A percentile compares a stretch with the other conserved stretches of the same genome.
Conservation (phyloP, 2,329 filamentous ascomycete genomes). For the Chaetomiaceae sp. region DNA sequence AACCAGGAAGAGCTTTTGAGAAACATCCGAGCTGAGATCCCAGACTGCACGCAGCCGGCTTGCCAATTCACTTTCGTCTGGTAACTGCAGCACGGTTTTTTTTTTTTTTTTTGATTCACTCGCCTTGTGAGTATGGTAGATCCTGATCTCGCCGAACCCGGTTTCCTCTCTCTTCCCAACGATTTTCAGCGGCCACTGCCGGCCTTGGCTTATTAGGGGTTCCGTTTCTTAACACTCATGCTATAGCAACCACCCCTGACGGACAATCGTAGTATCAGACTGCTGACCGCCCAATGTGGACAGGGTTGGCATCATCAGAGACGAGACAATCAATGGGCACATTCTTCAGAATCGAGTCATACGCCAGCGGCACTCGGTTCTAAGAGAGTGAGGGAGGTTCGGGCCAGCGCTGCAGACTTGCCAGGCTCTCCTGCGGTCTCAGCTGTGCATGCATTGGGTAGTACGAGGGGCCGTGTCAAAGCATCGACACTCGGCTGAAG, state of each 20-base stretch:
- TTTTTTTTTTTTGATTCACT: background rate
- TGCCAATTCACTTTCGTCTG: too few relatives aligned
- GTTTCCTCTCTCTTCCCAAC: background rate
- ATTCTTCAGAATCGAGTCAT: background rate
- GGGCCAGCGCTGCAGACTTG: too few relatives aligned
- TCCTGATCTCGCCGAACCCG: background rate
- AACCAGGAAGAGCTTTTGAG: background rate
- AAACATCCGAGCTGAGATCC: background rate
- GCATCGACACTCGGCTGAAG: slow-evolving; percentile 10
- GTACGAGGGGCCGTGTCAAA: slow-evolving; percentile 7
- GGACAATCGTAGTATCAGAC: background rate
- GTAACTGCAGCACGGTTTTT: too few relatives aligned
- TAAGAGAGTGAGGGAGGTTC: background rate
- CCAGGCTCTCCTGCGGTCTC: background rate
- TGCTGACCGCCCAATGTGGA: slow-evolving; percentile 15
- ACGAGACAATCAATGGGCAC: slow-evolving; percentile 6
- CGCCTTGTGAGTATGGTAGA: background rate
- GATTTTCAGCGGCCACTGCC: background rate
- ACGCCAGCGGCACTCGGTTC: slow-evolving; percentile 3
- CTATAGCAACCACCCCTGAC: slow-evolving; percentile 16
- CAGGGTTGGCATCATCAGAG: background rate
- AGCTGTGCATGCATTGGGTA: slow-evolving; percentile 5
- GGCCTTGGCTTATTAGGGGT: slow-evolving; percentile 10
- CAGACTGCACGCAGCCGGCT: background rate
- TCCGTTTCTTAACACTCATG: slow-evolving; percentile 18